Evolutionary conservation across 2,329 filamentous ascomycete species (phyloP), one percentile per base, ranked within the genome.

Genomic region (Cyphellophora attinorum): DNA sequence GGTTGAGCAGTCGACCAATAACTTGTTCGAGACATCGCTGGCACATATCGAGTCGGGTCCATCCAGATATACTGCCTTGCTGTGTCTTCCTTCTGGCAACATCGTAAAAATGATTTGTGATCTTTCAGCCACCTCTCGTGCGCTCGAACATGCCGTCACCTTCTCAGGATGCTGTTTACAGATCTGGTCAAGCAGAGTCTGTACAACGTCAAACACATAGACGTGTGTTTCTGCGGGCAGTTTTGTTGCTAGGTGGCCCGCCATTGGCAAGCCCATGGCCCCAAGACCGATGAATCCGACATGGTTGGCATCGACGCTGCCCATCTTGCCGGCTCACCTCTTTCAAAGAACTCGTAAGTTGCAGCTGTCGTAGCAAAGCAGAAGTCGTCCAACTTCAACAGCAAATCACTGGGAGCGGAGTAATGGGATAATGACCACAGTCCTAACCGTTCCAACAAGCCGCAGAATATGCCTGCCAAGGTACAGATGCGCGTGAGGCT

Each of bases 231-330:
- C 53, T 6, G 49, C 15, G 3, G 61, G 55, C 31, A 68, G 54
- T 42, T 69, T 71, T 14, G 59, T 58, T 6, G 64, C 60, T 15
- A 74, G 54, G 47, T 72, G 67, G 13, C 50, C 52, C 4, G 64
- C 59, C 68, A 74, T 74, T 8, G 68, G 68, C 34, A 57, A 59
- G 1, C 70, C 70, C 70, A 73, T 74, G 8, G 62, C 59, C n/a
- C 70, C 70, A 2, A 73, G 58, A 44, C 70, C 69, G 29, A 74
- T 63, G 52, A 72, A 74, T 29, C 66, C 47, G 15, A 51, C 33
- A 6, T 35, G 37, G 8, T 8, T 25, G 21, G n/a, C 21, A 8
- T 25, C 21, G 21, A 25, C n/a, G n/a, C 21, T 25, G 21, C 21
- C 21, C 21, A 25, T 25, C 8, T 8, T 25, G 21, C 8, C 21